phyloP scores from a whole-genome alignment of 331 rosid species.

The Acacia pycnantha region DNA sequence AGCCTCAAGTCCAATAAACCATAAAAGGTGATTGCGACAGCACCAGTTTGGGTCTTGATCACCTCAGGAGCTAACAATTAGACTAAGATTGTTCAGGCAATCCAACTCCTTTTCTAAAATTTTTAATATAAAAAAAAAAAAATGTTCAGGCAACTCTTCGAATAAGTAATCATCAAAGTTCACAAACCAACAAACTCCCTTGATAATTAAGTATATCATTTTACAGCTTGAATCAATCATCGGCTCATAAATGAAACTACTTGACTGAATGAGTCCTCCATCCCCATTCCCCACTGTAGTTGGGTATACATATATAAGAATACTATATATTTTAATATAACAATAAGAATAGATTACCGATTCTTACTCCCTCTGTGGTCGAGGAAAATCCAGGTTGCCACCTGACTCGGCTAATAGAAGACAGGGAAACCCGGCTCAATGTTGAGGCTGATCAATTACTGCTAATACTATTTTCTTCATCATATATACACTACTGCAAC shows the following conservation, averaged over 20 bases:
- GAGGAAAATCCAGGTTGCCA: slow-evolving; percentile 51
- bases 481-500: slow-evolving; percentile 74
- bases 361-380: slow-evolving; percentile 49
- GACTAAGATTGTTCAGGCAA: background rate
- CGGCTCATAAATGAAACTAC: background rate
- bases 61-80: background rate
- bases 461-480: slow-evolving; percentile 51
- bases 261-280: background rate
- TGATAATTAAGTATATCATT: background rate
- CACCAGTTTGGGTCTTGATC: too few species aligned
- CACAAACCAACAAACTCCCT: background rate
- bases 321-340: background rate
- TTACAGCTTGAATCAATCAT: slow-evolving; percentile 1
- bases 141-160: background rate
- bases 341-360: slow-evolving; percentile 50
- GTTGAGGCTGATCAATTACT: slow-evolving; percentile 41
- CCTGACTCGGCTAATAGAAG: slow-evolving; percentile 54
- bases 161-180: background rate
- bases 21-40: too few species aligned
- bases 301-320: background rate
- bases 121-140: too few species aligned
- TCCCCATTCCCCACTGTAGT: background rate
- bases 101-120: too few species aligned
- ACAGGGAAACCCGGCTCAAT: slow-evolving; percentile 54
- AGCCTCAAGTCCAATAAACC: too few species aligned